Evolutionary conservation across 768 basidiomycete species (phyloP).

Genomic region (Favolaschia claudopus): DNA sequence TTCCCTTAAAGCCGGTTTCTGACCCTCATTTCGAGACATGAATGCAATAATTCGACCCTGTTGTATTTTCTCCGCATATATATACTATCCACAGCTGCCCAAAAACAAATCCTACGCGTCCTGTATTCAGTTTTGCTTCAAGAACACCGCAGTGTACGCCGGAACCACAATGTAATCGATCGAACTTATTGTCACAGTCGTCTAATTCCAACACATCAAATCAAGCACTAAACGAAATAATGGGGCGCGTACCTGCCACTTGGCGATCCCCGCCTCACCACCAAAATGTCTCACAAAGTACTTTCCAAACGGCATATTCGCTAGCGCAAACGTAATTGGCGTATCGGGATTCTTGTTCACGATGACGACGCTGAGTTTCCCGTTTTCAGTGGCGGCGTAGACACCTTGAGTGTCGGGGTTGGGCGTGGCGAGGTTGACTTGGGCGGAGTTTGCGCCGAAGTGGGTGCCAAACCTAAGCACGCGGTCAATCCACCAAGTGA

Average conservation of each 20-base stretch:
- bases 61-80: too few species aligned
- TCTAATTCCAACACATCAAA: too few species aligned
- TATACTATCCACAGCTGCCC: too few species aligned
- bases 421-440: conserved; percentile 51
- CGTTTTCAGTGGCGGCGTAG: conserved; percentile 52
- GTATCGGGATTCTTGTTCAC: conserved; percentile 57
- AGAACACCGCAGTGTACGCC: conserved; percentile 5
- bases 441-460: conserved; percentile 53
- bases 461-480: conserved; percentile 48
- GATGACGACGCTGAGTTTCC: conserved; percentile 52
- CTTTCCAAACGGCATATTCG: conserved; percentile 53
- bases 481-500: background rate
- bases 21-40: too few species aligned
- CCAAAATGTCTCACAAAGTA: conserved; percentile 67
- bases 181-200: background rate
- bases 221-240: conserved; percentile 29
- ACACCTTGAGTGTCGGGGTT: conserved; percentile 52
- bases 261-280: conserved; percentile 58
- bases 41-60: too few species aligned
- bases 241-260: conserved; percentile 57
- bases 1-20: too few species aligned
- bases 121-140: conserved; percentile 1
- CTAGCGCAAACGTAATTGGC: conserved; percentile 49
- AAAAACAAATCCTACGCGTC: background rate
- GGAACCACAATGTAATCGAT: conserved; percentile 1